Base-by-base conservation (phyloP, 371 early-diverging fungal genomes). In the Saksenaea oblongispora region DNA sequence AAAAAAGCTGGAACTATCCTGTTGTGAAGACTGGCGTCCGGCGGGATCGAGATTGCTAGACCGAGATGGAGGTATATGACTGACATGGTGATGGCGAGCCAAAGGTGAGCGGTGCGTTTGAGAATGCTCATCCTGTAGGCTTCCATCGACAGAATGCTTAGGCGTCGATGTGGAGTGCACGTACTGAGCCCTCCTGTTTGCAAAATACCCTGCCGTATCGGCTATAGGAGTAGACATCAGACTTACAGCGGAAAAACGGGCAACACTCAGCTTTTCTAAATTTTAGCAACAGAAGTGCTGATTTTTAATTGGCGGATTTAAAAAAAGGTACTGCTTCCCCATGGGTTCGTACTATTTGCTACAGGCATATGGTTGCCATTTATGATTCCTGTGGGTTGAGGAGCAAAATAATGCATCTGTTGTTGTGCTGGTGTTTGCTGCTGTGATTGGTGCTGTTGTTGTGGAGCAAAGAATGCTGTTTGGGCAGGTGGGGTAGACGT, bases 151-250 rank as follows among this genome's bases (percentile, higher is more conserved):
- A 14, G 37, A 58, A n/a, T 26, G 35, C 58, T 39, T 31, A 36
- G 53, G 62, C 36, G 47, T 41, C 51, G 34, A 47, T 36, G 37
- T 36, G 4, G 55, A 36, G 42, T 27, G 41, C 18, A 61, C 54
- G 10, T 59, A 59, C 22, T 62, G 65, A 36, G 60, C 28, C 64
- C 31, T 63, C 64, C 44, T 61, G 63, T 39, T 63, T 44, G 64
- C 70, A 66, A 79, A 79, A 57, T 74, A 79, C 17, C 72, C 69
- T 24, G 76, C 79, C 37, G 71, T 74, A 60, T 75, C 79, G 22
- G 76, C 68, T 59, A 79, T 76, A 24, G 76, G 79, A 59, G 75
- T 79, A 44, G 79, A 75, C 79, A 79, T 79, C 51, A 47, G 26
- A 18, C 27, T 24, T 22, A 24, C 27, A 58, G 51, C 24, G 35